phyloP scores from a whole-genome alignment of 768 basidiomycete genomes.

The Tylopilus cervinicoccineus region DNA sequence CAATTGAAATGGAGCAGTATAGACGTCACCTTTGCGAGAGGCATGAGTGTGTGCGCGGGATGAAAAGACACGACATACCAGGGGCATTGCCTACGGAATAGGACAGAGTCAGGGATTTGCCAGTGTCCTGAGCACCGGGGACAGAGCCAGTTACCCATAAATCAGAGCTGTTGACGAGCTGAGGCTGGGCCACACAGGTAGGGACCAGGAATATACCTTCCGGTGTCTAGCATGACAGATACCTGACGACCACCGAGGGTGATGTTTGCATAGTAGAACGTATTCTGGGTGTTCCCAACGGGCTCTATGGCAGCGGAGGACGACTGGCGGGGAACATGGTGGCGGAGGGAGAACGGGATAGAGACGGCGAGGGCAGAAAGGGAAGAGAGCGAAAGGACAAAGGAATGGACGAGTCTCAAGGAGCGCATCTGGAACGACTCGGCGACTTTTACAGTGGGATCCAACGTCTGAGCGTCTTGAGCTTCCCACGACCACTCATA shows the following conservation, averaged over 20 bases:
- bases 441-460: too few relatives aligned
- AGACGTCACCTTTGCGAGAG: conserved; percentile 46
- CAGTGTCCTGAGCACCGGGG: conserved; percentile 51
- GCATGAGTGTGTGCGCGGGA: neutral
- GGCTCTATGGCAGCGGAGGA: conserved; percentile 32
- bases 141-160: conserved; percentile 61
- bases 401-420: conserved; percentile 20
- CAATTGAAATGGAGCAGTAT: conserved; percentile 49
- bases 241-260: conserved; percentile 57
- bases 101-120: conserved; percentile 49
- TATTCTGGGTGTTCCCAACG: conserved; percentile 63
- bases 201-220: conserved; percentile 46
- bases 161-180: conserved; percentile 51
- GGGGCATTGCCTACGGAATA: conserved; percentile 68
- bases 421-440: conserved; percentile 20
- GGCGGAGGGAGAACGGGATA: conserved; percentile 30
- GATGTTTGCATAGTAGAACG: conserved; percentile 69
- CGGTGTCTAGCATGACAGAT: conserved; percentile 70
- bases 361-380: conserved; percentile 26
- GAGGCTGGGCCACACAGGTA: neutral
- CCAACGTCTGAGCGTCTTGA: too few relatives aligned
- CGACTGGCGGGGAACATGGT: conserved; percentile 24
- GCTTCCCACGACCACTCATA: too few relatives aligned
- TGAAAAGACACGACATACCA: conserved; percentile 42
- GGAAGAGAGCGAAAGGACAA: conserved; percentile 16